phyloP scores from a whole-genome alignment of 345 rosid genomes.

The Aurinia saxatilis region DNA sequence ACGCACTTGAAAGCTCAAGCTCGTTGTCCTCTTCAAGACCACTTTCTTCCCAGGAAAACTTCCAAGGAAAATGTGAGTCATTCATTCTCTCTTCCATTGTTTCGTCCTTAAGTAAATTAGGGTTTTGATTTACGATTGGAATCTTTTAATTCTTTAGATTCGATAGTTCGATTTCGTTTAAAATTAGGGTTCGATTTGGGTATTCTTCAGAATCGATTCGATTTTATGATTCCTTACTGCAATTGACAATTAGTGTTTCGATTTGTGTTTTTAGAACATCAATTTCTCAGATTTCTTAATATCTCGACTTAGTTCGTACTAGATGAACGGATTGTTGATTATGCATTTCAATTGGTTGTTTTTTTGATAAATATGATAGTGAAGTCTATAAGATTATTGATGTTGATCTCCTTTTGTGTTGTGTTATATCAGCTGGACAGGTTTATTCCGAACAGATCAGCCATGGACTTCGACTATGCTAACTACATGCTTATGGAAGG shows the following conservation, averaged over 20 bases:
- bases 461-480: not conserved
- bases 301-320: too few relatives aligned
- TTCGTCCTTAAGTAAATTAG: not conserved
- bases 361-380: not conserved
- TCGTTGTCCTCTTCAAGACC: constrained; percentile 42
- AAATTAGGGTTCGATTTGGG: constrained; percentile 1
- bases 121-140: not conserved
- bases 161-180: not conserved
- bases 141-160: not conserved
- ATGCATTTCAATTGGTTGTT: not conserved
- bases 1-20: constrained; percentile 28
- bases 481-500: not conserved
- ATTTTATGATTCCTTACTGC: not conserved
- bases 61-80: constrained; percentile 39
- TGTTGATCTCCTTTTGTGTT: too few relatives aligned
- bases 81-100: not conserved
- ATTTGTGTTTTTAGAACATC: not conserved
- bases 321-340: not conserved
- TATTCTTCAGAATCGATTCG: not conserved
- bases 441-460: not conserved
- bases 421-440: not conserved
- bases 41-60: constrained; percentile 31
- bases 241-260: not conserved
- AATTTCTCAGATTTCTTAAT: too few relatives aligned
- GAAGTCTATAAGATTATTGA: too few relatives aligned